These are phyloP conservation scores for Colletotrichum simmondsii DNA, from an alignment of 2,329 filamentous ascomycete genomes.

Conservation along the genomic window DNA sequence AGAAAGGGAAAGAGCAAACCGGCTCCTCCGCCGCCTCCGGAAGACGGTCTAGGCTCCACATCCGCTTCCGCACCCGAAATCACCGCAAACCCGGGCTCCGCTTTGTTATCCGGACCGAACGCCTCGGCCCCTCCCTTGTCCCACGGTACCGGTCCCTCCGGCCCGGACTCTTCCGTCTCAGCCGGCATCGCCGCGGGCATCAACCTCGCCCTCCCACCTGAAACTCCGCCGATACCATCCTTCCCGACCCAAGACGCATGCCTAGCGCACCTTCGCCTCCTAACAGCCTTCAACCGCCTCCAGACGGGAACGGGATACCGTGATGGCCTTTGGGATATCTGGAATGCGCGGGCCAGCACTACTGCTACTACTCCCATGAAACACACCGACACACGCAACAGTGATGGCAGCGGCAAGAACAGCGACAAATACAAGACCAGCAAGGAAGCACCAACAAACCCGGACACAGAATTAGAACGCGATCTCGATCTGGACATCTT, in stretches of 20 bases:
- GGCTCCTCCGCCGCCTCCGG: not conserved
- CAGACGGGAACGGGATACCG: constrained; percentile 68
- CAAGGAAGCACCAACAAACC: not conserved
- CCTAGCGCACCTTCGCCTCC: constrained; percentile 70
- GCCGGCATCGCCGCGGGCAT: not conserved
- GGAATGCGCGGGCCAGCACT: constrained; percentile 52
- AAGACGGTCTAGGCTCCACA: not conserved
- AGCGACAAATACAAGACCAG: not conserved
- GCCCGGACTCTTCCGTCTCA: not conserved
- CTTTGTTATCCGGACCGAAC: not conserved
- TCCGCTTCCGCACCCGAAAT: not conserved
- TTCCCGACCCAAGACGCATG: constrained; percentile 4
- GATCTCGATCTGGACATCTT: constrained; percentile 45
- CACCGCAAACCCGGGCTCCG: not conserved
- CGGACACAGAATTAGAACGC: not conserved
- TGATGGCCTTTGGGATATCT: constrained; percentile 71
- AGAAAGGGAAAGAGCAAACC: not conserved
- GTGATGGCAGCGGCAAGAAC: not conserved
- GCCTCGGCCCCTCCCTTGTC: not conserved
- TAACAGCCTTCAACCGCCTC: constrained; percentile 71
- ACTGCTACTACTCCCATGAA: not conserved
- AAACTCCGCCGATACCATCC: too few species aligned
- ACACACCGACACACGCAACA: not conserved
- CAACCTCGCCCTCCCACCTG: not conserved
- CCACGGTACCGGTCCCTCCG: not conserved